Evolutionary conservation across 768 basidiomycete genomes (phyloP).

Genomic region (Austroboletus festivus): DNA sequence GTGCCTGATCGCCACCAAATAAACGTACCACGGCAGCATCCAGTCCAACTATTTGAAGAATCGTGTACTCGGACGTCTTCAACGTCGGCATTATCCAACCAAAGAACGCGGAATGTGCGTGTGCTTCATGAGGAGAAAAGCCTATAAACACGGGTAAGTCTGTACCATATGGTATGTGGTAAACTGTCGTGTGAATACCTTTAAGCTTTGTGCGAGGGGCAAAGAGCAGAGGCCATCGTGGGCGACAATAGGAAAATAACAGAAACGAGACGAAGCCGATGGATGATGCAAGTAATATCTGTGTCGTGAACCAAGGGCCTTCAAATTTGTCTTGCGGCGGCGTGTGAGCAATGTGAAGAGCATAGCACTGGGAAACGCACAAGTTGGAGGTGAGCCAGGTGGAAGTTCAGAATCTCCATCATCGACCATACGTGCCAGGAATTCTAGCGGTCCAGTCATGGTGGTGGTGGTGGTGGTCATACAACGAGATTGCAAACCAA

Average conservation of each 20-base stretch:
- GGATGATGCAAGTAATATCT: slow-evolving; percentile 69
- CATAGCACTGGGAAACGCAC: slow-evolving; percentile 36
- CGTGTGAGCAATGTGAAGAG: slow-evolving; percentile 3
- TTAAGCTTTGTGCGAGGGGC: slow-evolving; percentile 93
- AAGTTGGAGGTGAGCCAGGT: slow-evolving; percentile 62
- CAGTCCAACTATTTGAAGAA: slow-evolving; percentile 93
- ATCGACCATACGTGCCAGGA: slow-evolving; percentile 24
- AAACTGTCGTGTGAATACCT: slow-evolving; percentile 44
- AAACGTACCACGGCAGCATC: slow-evolving; percentile 90
- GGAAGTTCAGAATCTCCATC: slow-evolving; percentile 45
- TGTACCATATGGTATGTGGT: not conserved
- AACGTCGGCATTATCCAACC: slow-evolving; percentile 97
- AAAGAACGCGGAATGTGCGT: slow-evolving; percentile 82
- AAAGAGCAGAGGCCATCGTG: slow-evolving; percentile 85
- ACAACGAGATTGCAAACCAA: not conserved
- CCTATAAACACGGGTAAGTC: slow-evolving; percentile 42
- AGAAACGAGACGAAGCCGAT: slow-evolving; percentile 82
- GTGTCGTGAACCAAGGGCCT: slow-evolving; percentile 95
- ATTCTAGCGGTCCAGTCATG: slow-evolving; percentile 14
- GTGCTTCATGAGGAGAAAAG: slow-evolving; percentile 92
- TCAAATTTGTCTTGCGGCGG: slow-evolving; percentile 63
- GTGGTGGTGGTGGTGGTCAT: not conserved
- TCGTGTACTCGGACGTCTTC: slow-evolving; percentile 84
- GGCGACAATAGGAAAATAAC: slow-evolving; percentile 84
- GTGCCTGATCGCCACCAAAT: not conserved